Base-by-base conservation (phyloP, 2,329 filamentous ascomycete species). In the Epichloe uncinata region DNA sequence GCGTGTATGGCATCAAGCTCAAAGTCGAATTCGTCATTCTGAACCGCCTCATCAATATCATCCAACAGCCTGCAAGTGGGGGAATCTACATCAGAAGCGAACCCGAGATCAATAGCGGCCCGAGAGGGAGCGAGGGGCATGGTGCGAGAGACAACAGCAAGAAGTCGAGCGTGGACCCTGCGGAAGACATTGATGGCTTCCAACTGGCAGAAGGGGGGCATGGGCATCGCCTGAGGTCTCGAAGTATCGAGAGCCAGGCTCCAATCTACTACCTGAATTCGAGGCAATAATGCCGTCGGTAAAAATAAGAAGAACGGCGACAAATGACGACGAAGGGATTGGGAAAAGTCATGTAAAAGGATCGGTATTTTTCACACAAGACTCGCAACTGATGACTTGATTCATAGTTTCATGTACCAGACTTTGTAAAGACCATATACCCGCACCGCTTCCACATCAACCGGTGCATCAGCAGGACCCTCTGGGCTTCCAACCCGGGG, bases 1-100 rank as follows among this genome's bases (percentile, higher is more conserved):
- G 66, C 18, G 63, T 66, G 2, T 69, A 69, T 52, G 64, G 64
- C 50, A 55, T 66, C 30, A 69, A 69, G 53, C 59, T 69, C 48
- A 69, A 69, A 54, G 55, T 69, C 7, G 67, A 69, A 34, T 68
- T 68, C 48, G 63, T 62, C 33, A 68, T 69, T 7, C 62, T 69
- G 30, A 69, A 69, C 51, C 63, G 63, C 9, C 57, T 69, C 2
- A 63, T 68, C 5, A 59, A 65, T 35, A 62, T 59, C 15, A 47
- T 57, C 42, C 52, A 48, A 20, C 33, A 30, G 30, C 33, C 47
- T 2, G n/a, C 7, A 1, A n/a, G 37, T 8, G 45, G 46, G 13
- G 13, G 38, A 9, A 42, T 48, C 12, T 48, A 42, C 12, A 33
- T 50, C 7, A 36, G 11, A 20, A 50, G 48, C 26, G 52, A 47